Evolutionary conservation across 108 stramenopile species (phyloP), one percentile per base, ranked within the genome.

Genomic region (Fistulifera solaris): DNA sequence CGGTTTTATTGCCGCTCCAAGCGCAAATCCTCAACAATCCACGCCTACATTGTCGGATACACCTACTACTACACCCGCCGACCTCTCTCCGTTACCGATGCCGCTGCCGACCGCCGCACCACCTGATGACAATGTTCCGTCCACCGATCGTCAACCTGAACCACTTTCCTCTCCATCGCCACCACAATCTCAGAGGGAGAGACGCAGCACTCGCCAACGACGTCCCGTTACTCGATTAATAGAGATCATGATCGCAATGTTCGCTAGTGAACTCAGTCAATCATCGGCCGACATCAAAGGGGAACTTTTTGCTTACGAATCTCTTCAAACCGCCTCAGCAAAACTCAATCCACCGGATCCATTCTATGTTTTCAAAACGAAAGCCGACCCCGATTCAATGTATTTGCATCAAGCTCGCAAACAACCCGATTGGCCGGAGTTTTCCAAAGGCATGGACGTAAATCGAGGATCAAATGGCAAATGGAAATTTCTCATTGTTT

Each of bases 371-470:
- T 50, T 24, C 11, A 50, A 50, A 23, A 38, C 59, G 38, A 15
- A 40, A 0, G 42, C 48, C 2, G 70, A 71, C 38, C 70, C 63
- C 0, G 71, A 72, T 52, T 62, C 66, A 1, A 63, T 66, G 65
- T 72, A 66, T 40, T 47, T 52, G 3, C 65, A 72, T 42, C 35
- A 72, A 38, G 71, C 71, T 2, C 56, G 62, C 56, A 35, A 47
- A 21, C n/a, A 52, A 59, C 56, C 62, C 4, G 68, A 70, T 47
- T 17, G 39, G 46, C 45, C 28, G 21, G 40, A 63, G 10, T 70
- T 70, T 28, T n/a, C 27, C 35, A 38, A 59, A 21, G 70, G 57
- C 8, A 65, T 65, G 59, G 22, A 50, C 15, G 23, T 43, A 71
- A 22, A 28, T 64, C 10, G 21, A 54, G 6, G 38, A 42, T 1